Evolutionary conservation across 768 basidiomycete species (phyloP), one percentile per base, ranked within the genome.

Genomic region (Suillus alpinus): DNA sequence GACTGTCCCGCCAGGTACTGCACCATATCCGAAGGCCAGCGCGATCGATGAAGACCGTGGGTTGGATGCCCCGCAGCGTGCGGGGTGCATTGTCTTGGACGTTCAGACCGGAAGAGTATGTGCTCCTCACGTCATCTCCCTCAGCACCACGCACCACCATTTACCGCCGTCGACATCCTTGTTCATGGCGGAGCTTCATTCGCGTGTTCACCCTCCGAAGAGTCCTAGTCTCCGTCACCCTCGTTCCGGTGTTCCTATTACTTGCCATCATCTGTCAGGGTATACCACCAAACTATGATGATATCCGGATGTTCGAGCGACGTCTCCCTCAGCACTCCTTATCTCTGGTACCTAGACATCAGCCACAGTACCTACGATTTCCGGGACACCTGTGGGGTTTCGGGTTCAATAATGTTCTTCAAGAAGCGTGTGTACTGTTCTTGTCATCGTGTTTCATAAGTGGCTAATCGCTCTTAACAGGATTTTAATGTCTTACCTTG

Each of bases 341-440:
- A 12, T 67, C 63, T 0, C 61, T 68, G 3, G 52, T 60, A 44
- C 66, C 64, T 0, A 46, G n/a, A 0, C 64, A 26, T 59, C 67
- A 64, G 18, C 46, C 55, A 9, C 69, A 69, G 50, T 86, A 80
- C 61, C 63, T 87, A 34, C 67, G 78, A 31, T 86, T 86, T 63
- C 80, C 83, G 1, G 78, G 78, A 20, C 83, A 86, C 62, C 58
- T 86, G 6, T 85, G 84, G 84, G 84, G 83, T 0, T 83, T 82
- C 58, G 86, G 86, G 1, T 75, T 86, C 59, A 86, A 86, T 69
- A 87, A 87, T 59, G 69, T 86, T 32, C 73, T 87, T 29, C 83
- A 86, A 69, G 85, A 87, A 78, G 75, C 79, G 84, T 86, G 67
- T 62, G 83, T 79, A 23, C 4, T 56, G 14, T 0, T 29, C 26